phyloP scores from a whole-genome alignment of 148 eudicot species.

The Beta vulgaris region DNA sequence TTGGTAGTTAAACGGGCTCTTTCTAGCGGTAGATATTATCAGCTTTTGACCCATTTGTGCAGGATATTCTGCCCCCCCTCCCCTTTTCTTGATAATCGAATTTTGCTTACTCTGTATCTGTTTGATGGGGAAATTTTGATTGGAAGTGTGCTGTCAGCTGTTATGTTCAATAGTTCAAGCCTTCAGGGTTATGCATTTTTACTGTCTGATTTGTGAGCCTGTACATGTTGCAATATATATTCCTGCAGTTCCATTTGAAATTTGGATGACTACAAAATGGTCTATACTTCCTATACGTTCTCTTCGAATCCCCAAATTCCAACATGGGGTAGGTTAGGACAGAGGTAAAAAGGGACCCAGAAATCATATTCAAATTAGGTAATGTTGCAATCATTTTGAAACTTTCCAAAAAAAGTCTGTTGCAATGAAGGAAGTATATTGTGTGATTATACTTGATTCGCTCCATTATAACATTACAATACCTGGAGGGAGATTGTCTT shows the following conservation, averaged over 20 bases:
- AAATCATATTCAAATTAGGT: too few species aligned
- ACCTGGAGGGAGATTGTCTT: background rate
- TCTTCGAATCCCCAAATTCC: too few species aligned
- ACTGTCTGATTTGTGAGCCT: background rate
- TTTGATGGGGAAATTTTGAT: background rate
- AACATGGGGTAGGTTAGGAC: too few species aligned
- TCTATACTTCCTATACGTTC: too few species aligned
- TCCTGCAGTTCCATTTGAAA: background rate
- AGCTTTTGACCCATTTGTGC: background rate
- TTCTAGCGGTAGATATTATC: too few species aligned
- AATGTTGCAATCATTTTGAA: too few species aligned
- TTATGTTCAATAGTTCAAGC: background rate
- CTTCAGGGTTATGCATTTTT: background rate
- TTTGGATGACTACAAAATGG: background rate
- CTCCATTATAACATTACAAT: background rate
- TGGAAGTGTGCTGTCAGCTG: background rate
- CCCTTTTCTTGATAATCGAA: background rate
- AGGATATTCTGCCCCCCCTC: background rate
- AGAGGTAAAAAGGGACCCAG: too few species aligned
- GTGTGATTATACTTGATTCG: too few species aligned
- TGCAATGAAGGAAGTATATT: too few species aligned
- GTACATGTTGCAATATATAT: background rate
- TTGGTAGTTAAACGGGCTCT: too few species aligned
- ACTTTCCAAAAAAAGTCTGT: too few species aligned
- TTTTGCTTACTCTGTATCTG: background rate